Percentiles rank a stretch among this genome's conserved stretches.
These are phyloP conservation scores for Nothomitra cinnamomea DNA, from an alignment of 2,329 filamentous ascomycete genomes.

Conservation along the genomic window DNA sequence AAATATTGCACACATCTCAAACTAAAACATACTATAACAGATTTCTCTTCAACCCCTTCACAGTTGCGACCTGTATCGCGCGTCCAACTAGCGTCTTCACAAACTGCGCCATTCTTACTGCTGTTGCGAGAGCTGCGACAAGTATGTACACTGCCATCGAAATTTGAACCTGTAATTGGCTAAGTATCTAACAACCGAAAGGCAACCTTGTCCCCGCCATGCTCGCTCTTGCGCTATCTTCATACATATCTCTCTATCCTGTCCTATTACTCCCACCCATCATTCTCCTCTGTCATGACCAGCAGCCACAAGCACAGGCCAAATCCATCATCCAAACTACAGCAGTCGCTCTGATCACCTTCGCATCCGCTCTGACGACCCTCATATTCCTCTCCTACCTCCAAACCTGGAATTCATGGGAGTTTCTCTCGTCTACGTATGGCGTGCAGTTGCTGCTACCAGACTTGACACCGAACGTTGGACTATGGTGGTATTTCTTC, in stretches of 20 bases:
- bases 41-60: constrained; percentile 90
- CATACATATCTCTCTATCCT: constrained; percentile 86
- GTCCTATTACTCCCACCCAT: constrained; percentile 72
- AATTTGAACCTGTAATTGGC: neutral
- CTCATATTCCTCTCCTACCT: constrained; percentile 57
- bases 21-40: too few relatives aligned
- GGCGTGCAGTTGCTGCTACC: constrained; percentile 81
- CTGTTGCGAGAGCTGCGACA: constrained; percentile 61
- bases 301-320: constrained; percentile 24
- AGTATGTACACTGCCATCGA: constrained; percentile 33
- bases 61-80: constrained; percentile 75
- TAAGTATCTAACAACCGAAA: neutral
- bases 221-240: constrained; percentile 69
- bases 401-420: constrained; percentile 63
- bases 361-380: constrained; percentile 32
- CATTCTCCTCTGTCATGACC: constrained; percentile 63
- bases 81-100: constrained; percentile 81
- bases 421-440: constrained; percentile 79
- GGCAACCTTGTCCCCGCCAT: constrained; percentile 44
- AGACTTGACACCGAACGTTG: constrained; percentile 86
- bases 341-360: constrained; percentile 25
- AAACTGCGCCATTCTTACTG: constrained; percentile 70
- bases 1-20: too few relatives aligned
- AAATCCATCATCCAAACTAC: neutral
- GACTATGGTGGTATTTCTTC: constrained; percentile 99